Base-by-base conservation (phyloP, 306 rosid genomes). In the Parietaria judaica region DNA sequence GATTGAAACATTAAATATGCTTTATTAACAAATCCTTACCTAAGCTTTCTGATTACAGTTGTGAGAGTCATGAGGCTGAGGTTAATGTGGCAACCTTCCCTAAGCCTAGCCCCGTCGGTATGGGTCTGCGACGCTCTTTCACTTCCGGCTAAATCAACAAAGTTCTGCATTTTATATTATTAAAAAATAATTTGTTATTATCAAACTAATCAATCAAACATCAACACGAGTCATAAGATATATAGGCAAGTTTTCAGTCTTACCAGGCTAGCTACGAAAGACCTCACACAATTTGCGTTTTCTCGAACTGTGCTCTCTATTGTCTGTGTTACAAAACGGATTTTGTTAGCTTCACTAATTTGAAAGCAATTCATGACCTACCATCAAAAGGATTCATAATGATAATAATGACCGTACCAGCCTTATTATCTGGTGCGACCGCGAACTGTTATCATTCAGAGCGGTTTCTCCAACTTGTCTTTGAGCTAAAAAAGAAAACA, bases 391-490 rank as follows among this genome's bases (percentile, higher is more conserved):
- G 15, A 56, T 58, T 14, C 4, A 46, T 35, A 49, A 23, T 23
- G 31, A 44, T 60, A 17, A 45, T 61, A 31, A 46, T 64, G 0
- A 57, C 77, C 86, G 72, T 51, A 94, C 97, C 95, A 94, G 77
- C 69, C 99, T 83, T 74, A 94, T 94, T 69, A 94, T 94, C 80
- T 89, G 99, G 85, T 94, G 99, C 56, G 97, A 89, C 72, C 99
- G 85, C 2, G 99, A 94, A 73, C 99, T 94, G 71, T 66, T 84
- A 70, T 94, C 99, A 66, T 94, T 94, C 44, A 94, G 80, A 59
- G 99, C 97, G 60, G 99, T 94, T 81, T 94, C 99, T 5, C 99
- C 99, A 36, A 94, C 99, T 76, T 94, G 99, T 82, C 99, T 81
- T 86, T 94, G 99, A 59, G 99, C 95, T 94, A 74, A 65, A 64